A percentile compares a stretch with the other conserved stretches of the same genome.
Evolutionary conservation across 2,329 filamentous ascomycete genomes (phyloP).

Genomic region (Aspergillus sp.): DNA sequence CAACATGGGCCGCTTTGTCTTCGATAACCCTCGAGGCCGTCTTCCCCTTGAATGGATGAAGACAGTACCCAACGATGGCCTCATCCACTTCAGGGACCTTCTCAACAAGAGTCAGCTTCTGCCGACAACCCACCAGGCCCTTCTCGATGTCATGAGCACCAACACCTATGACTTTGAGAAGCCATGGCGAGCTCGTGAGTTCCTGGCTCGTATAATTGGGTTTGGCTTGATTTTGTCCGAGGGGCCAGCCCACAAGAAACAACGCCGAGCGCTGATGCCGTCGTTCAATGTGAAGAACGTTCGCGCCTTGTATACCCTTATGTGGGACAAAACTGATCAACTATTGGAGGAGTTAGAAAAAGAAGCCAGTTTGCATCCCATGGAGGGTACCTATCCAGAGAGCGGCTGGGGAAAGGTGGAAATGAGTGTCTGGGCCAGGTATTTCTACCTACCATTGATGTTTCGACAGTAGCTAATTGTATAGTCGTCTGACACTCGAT

Average conservation of each 20-base stretch:
- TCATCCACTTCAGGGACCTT: constrained; percentile 53
- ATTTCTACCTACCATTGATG: neutral
- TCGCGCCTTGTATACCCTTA: constrained; percentile 33
- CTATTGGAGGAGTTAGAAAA: constrained; percentile 35
- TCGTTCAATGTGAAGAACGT: constrained; percentile 40
- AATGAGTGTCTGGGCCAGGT: constrained; percentile 37
- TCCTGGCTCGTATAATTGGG: constrained; percentile 51
- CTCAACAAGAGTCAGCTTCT: constrained; percentile 41
- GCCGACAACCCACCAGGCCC: constrained; percentile 37
- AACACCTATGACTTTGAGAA: constrained; percentile 57
- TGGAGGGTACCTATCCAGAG: constrained; percentile 24
- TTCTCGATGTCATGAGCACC: constrained; percentile 54
- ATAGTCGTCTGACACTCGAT: constrained; percentile 54
- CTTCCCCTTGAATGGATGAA: constrained; percentile 48
- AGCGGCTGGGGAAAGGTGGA: constrained; percentile 32
- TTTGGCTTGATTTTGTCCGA: constrained; percentile 53
- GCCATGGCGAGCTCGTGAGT: constrained; percentile 43
- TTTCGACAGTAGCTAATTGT: neutral
- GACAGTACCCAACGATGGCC: constrained; percentile 54
- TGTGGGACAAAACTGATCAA: constrained; percentile 39
- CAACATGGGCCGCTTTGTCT: constrained; percentile 28
- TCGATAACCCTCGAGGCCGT: constrained; percentile 34
- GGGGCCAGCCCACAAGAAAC: constrained; percentile 50
- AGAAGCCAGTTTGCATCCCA: constrained; percentile 27
- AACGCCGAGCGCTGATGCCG: constrained; percentile 40